Evolutionary conservation across 345 rosid genomes (phyloP).

Genomic region (Salix koriyanagi): DNA sequence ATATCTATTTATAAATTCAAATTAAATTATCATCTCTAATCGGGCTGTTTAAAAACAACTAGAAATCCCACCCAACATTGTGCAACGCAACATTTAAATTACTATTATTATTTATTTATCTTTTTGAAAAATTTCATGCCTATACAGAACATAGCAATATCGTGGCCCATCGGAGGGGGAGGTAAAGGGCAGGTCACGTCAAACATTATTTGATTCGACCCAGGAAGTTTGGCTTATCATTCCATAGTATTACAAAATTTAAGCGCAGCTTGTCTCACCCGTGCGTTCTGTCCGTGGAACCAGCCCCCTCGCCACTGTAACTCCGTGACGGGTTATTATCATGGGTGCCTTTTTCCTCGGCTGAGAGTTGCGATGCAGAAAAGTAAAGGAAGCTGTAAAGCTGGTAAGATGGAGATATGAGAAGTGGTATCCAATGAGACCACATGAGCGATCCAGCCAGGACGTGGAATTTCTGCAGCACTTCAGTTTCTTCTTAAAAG

Average conservation of each 20-base stretch:
- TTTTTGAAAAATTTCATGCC: too few relatives aligned
- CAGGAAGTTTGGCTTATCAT: neutral
- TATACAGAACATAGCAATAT: neutral
- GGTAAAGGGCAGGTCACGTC: neutral
- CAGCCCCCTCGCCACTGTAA: neutral
- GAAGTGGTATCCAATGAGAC: neutral
- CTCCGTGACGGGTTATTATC: neutral
- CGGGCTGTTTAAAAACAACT: too few relatives aligned
- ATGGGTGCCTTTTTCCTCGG: neutral
- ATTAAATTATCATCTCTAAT: too few relatives aligned
- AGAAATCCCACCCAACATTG: too few relatives aligned
- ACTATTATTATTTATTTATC: too few relatives aligned
- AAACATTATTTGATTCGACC: neutral
- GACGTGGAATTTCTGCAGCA: neutral
- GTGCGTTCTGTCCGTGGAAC: neutral
- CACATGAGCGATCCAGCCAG: conserved; percentile 21
- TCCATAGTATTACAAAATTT: neutral
- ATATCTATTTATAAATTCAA: too few relatives aligned
- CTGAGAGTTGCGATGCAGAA: neutral
- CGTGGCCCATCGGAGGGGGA: neutral
- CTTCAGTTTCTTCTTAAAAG: conserved; percentile 4
- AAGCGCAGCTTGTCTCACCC: neutral
- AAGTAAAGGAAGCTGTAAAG: neutral
- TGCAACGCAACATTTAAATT: too few relatives aligned
- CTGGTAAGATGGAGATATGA: neutral